These are phyloP conservation scores for Tribonema minus DNA, from an alignment of 108 stramenopile genomes.

Conservation along the genomic window DNA sequence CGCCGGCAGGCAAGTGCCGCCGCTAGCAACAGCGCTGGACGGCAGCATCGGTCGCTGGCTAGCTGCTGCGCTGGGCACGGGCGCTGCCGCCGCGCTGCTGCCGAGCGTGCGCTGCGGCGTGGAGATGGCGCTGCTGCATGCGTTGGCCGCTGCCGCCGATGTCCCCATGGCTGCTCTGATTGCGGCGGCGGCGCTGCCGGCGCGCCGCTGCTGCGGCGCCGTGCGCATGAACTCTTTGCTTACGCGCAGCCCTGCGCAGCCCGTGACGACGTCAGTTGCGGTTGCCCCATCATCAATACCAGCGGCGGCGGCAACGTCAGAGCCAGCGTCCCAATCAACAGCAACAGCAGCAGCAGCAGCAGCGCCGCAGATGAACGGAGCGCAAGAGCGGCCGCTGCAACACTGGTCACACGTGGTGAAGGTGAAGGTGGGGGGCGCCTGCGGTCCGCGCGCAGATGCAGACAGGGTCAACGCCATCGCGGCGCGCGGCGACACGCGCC, in stretches of 20 bases:
- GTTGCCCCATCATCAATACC: too few relatives aligned
- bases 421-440: constrained; percentile 23
- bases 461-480: neutral
- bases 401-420: constrained; percentile 9
- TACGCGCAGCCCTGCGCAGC: neutral
- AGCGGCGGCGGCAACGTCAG: too few relatives aligned
- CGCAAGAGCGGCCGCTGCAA: too few relatives aligned
- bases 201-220: neutral
- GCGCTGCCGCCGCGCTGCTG: neutral
- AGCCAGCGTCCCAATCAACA: too few relatives aligned
- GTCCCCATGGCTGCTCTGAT: neutral
- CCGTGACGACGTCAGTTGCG: neutral
- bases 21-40: constrained; percentile 8
- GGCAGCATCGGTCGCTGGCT: constrained; percentile 2
- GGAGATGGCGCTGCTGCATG: constrained; percentile 43
- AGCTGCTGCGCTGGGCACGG: neutral
- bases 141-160: neutral
- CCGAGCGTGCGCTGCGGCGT: constrained; percentile 38
- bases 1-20: neutral
- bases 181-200: neutral
- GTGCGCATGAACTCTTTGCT: constrained; percentile 13
- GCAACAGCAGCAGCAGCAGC: too few relatives aligned
- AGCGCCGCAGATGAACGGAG: too few relatives aligned
- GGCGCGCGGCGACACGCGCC: neutral
- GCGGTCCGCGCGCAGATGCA: neutral